Conservation (phyloP, 1,139 yeast genomes). For the Blastobotrys elegans region DNA sequence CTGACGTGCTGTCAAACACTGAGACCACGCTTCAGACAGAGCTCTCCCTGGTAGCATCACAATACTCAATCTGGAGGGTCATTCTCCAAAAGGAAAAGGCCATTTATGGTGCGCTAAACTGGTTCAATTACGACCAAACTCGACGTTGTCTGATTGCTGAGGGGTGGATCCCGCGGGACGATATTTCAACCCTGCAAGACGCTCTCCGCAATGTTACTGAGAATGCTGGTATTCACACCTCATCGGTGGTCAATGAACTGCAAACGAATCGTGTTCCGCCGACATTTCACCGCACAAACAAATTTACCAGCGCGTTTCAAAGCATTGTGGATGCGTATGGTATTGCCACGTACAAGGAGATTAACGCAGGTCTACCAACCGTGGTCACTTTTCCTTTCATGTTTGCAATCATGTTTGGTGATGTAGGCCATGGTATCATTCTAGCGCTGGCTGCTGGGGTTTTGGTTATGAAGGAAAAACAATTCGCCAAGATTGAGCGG, state of each 20-base stretch:
- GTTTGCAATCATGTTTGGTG: constrained; percentile 99
- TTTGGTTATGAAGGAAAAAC: constrained; percentile 65
- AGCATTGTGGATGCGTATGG: constrained; percentile 94
- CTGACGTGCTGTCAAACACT: constrained; percentile 67
- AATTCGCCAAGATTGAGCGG: constrained; percentile 59
- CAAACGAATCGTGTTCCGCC: constrained; percentile 86
- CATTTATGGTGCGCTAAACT: constrained; percentile 70
- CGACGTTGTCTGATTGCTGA: constrained; percentile 93
- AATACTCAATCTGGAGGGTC: constrained; percentile 67
- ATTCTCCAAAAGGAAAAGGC: constrained; percentile 64
- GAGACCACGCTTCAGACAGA: constrained; percentile 69
- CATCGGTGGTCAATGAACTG: constrained; percentile 76
- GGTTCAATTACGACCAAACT: constrained; percentile 78
- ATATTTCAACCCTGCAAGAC: constrained; percentile 44
- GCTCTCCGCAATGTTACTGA: constrained; percentile 57
- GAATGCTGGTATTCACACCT: constrained; percentile 52
- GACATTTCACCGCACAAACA: constrained; percentile 85
- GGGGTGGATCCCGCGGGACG: constrained; percentile 84
- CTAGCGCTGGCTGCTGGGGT: constrained; percentile 66
- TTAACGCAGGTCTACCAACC: constrained; percentile 93
- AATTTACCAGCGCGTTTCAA: constrained; percentile 89
- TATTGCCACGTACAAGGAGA: constrained; percentile 88
- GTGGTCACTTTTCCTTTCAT: constrained; percentile 94
- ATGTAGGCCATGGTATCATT: constrained; percentile 90
- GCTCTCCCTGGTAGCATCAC: constrained; percentile 70